phyloP scores from a whole-genome alignment of 202 grass and related monocot species.

The Saccharum hybrid region DNA sequence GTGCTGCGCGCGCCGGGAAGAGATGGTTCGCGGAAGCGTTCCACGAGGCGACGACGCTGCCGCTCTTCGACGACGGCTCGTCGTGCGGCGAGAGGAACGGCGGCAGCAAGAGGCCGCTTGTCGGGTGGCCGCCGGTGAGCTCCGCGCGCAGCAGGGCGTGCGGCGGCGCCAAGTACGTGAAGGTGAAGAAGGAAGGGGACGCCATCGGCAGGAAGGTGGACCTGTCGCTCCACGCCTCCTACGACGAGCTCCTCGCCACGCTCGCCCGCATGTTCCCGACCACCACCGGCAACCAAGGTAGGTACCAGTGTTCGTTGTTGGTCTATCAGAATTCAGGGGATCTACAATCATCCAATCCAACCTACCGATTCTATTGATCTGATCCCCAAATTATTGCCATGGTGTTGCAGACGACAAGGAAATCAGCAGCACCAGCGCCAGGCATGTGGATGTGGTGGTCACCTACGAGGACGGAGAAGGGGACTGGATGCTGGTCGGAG shows the following conservation, averaged over 20 bases:
- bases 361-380: background rate
- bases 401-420: constrained; percentile 20
- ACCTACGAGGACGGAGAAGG: constrained; percentile 87
- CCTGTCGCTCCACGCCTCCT: constrained; percentile 67
- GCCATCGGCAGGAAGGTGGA: constrained; percentile 91
- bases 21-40: no score
- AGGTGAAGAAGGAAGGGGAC: constrained; percentile 89
- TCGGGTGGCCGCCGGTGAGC: constrained; percentile 93
- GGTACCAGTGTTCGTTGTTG: background rate
- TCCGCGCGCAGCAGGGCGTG: constrained; percentile 51
- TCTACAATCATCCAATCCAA: background rate
- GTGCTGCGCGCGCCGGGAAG: no score
- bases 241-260: constrained; percentile 67
- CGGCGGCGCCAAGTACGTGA: constrained; percentile 62
- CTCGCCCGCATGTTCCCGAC: constrained; percentile 77
- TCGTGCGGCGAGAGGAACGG: background rate
- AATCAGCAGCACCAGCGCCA: constrained; percentile 8
- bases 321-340: background rate
- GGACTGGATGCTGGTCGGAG: constrained; percentile 92
- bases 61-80: constrained; percentile 61
- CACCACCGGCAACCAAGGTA: constrained; percentile 44
- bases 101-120: constrained; percentile 48
- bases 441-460: constrained; percentile 40
- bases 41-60: no score
- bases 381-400: background rate